Percentiles rank a stretch among this genome's conserved stretches.
Conservation (phyloP, 192 early-diverging fungal species). For the Podila verticillata region DNA sequence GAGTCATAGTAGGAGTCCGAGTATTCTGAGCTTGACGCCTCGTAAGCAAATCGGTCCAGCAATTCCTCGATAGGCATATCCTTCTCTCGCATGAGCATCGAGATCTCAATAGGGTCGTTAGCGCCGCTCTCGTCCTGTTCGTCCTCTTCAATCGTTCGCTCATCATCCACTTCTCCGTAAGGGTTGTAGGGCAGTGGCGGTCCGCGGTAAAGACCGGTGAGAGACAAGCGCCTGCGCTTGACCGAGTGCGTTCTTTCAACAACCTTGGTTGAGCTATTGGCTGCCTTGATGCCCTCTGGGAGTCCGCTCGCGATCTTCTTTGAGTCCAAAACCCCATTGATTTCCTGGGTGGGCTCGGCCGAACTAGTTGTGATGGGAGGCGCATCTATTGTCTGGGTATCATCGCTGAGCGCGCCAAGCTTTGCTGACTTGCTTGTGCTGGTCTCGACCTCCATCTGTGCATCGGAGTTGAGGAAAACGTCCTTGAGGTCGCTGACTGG, state of each 20-base stretch:
- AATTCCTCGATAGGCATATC: constrained; percentile 56
- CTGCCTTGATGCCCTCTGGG: constrained; percentile 37
- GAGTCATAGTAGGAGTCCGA: constrained; percentile 47
- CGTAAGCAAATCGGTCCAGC: constrained; percentile 49
- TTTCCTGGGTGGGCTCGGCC: not conserved
- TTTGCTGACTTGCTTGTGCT: constrained; percentile 10
- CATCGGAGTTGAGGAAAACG: constrained; percentile 15
- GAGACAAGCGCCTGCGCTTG: constrained; percentile 45
- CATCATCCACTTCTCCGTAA: constrained; percentile 44
- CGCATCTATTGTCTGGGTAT: constrained; percentile 13
- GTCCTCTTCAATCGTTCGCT: constrained; percentile 43
- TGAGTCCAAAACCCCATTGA: not conserved
- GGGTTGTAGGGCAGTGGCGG: constrained; percentile 43
- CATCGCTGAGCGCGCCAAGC: not conserved
- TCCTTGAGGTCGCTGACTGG: constrained; percentile 11
- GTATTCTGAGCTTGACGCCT: constrained; percentile 40
- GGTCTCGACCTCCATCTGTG: constrained; percentile 32
- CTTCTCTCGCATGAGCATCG: constrained; percentile 19
- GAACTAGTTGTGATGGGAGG: not conserved
- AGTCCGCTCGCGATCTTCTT: constrained; percentile 30
- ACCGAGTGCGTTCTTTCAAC: constrained; percentile 36
- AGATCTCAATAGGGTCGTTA: constrained; percentile 25
- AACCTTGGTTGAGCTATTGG: constrained; percentile 27
- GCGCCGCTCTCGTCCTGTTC: constrained; percentile 16
- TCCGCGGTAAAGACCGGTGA: constrained; percentile 25